phyloP scores from a whole-genome alignment of 345 rosid genomes.

The Triadica sebifera region DNA sequence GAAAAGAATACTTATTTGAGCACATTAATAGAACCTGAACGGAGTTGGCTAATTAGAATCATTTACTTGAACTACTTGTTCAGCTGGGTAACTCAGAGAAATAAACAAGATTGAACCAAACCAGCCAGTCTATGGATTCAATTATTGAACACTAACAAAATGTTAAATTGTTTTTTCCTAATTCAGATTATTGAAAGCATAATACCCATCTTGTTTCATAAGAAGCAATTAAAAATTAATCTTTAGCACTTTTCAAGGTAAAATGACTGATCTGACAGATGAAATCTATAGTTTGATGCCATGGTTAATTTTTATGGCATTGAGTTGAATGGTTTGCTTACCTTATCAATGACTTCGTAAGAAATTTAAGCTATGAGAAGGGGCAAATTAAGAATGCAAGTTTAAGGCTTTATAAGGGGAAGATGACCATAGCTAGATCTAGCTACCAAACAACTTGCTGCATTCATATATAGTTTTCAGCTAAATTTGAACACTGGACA shows the following conservation, averaged over 20 bases:
- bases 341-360: not conserved
- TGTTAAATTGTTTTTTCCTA: not conserved
- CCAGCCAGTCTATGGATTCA: not conserved
- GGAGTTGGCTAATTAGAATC: not conserved
- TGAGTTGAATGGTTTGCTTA: not conserved
- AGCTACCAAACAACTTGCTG: not conserved
- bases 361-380: not conserved
- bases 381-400: no score
- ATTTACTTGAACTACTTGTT: not conserved
- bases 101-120: not conserved
- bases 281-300: not conserved
- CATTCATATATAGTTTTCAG: not conserved
- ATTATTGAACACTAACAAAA: not conserved
- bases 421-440: not conserved
- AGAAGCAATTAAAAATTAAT: not conserved
- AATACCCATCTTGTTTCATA: not conserved
- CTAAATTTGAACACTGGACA: not conserved
- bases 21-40: not conserved
- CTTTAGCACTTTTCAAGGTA: not conserved
- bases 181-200: no score
- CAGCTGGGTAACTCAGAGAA: not conserved
- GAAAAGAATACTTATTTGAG: conserved; percentile 12
- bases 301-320: no score
- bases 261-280: not conserved
- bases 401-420: not conserved